Evolutionary conservation across 1,284 basidiomycete species (phyloP), one percentile per base, ranked within the genome.

Genomic region (Ceratobasidium sp.): DNA sequence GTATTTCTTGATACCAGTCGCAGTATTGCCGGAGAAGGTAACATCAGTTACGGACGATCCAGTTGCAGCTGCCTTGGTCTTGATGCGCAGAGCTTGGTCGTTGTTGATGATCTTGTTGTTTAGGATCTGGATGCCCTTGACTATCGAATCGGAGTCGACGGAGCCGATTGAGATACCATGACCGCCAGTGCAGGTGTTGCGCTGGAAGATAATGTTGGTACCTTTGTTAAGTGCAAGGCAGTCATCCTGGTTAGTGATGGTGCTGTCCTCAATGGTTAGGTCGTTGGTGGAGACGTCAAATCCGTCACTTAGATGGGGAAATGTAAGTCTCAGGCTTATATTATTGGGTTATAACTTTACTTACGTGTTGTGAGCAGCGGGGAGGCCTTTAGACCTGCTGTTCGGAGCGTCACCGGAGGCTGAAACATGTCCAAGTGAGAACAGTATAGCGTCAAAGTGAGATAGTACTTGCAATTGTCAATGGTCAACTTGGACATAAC

Each of bases 351-450:
- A 5, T 17, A 19, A n/a, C n/a, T n/a, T n/a, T n/a, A 53, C 67
- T 59, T 22, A 71, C 1, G 89, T 90, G 59, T 77, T 78, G 59
- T 77, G 76, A 80, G 84, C 85, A 31, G 84, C 84, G 51, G 84
- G 72, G 3, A 80, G 75, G n/a, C 86, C 85, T 44, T 80, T 80
- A 76, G 86, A 87, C 53, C 85, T 81, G 5, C 84, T 80, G 79
- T 88, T 88, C 0, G 87, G 83, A 24, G 80, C 77, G 76, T 82
- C 81, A n/a, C 83, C 83, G 2, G 80, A 80, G 8, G 83, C 83
- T 84, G 63, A 19, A 44, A 36, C n/a, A n/a, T n/a, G n/a, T n/a
- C n/a, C n/a, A n/a, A n/a, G n/a, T n/a, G n/a, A n/a, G n/a, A n/a
- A n/a, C n/a, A n/a, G n/a, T n/a, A n/a, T n/a, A n/a, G n/a, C n/a